Evolutionary conservation across 208 protist species (phyloP), one percentile per base, ranked within the genome.

Genomic region (Histomonas meleagridis): DNA sequence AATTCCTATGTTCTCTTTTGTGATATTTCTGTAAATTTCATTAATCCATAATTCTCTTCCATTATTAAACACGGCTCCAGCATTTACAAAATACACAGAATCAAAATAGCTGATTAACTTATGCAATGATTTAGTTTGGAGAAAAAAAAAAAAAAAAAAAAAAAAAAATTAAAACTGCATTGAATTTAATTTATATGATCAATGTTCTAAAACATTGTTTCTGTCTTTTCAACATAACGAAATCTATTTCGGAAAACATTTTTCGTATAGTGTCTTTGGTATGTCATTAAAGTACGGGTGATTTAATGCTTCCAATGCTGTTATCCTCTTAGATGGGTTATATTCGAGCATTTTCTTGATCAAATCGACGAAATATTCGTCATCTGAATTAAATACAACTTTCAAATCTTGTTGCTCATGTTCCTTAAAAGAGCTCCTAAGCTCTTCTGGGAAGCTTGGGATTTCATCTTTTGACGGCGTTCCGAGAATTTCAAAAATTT

Each of bases 281-380:
- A 90, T 40, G 23, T 90, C 76, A 3, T 49, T 90, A 9, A 90
- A 90, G 51, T 90, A 91, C 9, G 49, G 53, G 21, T 91, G 86
- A 4, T 60, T 60, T 0, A 91, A 18, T 32, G 86, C 86, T 49
- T 91, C 86, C 51, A 46, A 23, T 0, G 86, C 86, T 28, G 32
- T 65, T 43, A 91, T 55, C 48, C 86, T 0, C 40, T 91, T 91
- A 7, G 18, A 28, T 48, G 86, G 86, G 32, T 91, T 53, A 26
- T 48, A 48, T n/a, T 38, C 18, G 5, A 91, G 55, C 32, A 91
- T 69, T 62, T 49, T 46, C 0, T 10, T n/a, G 2, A 91, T 16
- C 1, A 91, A 35, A 48, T 91, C 55, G 4, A 70, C 23, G 9
- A 86, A 28, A 49, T 40, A 51, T 26, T 51, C 43, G 26, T 86